Evolutionary conservation across 169 alveolate species (phyloP), one percentile per base, ranked within the genome.

Genomic region (Neospora caninum): DNA sequence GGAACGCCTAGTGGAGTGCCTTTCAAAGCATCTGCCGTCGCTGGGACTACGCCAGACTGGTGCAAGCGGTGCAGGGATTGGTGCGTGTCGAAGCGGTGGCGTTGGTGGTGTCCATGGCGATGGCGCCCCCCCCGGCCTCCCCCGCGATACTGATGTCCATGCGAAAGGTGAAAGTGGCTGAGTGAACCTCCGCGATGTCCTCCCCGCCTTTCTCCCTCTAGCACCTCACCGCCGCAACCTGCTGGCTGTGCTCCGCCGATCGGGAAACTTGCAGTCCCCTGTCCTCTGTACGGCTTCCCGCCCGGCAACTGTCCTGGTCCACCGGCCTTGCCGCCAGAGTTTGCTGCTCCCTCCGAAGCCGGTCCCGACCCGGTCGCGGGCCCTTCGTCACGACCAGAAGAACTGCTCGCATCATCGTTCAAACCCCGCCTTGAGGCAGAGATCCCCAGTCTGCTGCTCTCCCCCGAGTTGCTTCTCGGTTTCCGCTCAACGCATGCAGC

Each of bases 401-500:
- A 64, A 10, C 78, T 25, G 34, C 78, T 64, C 34, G 13, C 36
- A 25, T 64, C 78, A 25, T 64, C 78, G 36, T 20, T 29, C 13
- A n/a, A 20, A 16, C 78, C 78, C 78, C 78, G 29, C 36, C 78
- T n/a, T n/a, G 7, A 0, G 34, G 78, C 78, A 20, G 78, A 20
- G 34, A 20, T 64, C 36, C 36, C 31, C 13, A 64, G 0, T 25
- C 9, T 64, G 78, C 10, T 16, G 78, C 78, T 64, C 78, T 64
- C 78, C 78, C 78, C 31, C 4, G 78, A 64, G 78, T 25, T 64
- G 31, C 78, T 64, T 64, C 78, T 20, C 78, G 78, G 78, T 64
- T 64, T 78, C 53, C 87, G 87, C 45, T 78, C 87, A 22, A 78
- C 87, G 25, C 87, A 78, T 22, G 87, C 27, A 20, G 87, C 87